Conservation (phyloP, 2,329 filamentous ascomycete genomes). For the Anthostomella pinea region DNA sequence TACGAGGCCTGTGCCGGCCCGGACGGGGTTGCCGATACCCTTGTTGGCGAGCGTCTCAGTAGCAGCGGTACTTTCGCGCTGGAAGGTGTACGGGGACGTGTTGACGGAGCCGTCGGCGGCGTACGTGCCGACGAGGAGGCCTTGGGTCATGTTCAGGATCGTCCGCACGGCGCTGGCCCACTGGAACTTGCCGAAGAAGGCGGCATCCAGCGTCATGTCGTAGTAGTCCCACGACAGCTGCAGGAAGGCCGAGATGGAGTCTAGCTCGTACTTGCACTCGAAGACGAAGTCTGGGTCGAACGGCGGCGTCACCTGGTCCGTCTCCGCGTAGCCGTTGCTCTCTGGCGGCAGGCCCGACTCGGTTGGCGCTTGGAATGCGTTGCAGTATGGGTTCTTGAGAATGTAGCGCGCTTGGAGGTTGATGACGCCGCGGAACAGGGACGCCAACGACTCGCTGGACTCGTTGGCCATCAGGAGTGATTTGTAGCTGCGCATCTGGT, state of each 20-base stretch:
- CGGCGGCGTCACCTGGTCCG: slow-evolving; percentile 60
- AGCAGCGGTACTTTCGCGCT: slow-evolving; percentile 60
- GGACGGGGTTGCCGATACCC: slow-evolving; percentile 71
- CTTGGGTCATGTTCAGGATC: slow-evolving; percentile 43
- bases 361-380: slow-evolving; percentile 85
- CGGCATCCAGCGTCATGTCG: slow-evolving; percentile 61
- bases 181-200: slow-evolving; percentile 64
- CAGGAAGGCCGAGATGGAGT: slow-evolving; percentile 75
- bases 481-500: slow-evolving; percentile 74
- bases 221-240: slow-evolving; percentile 71
- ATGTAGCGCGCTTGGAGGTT: slow-evolving; percentile 75
- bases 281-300: slow-evolving; percentile 68
- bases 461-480: slow-evolving; percentile 55
- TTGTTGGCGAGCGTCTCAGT: slow-evolving; percentile 70
- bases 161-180: slow-evolving; percentile 67
- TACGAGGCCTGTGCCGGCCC: slow-evolving; percentile 65
- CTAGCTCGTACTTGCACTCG: slow-evolving; percentile 83
- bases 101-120: slow-evolving; percentile 51
- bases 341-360: slow-evolving; percentile 65
- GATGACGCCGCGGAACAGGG: slow-evolving; percentile 70
- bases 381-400: slow-evolving; percentile 75
- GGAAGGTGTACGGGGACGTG: slow-evolving; percentile 64
- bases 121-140: slow-evolving; percentile 68
- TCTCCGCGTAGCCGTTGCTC: slow-evolving; percentile 54
- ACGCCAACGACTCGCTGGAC: slow-evolving; percentile 58